These are phyloP conservation scores for Herpetomonas samuelpessoai DNA, from an alignment of 208 protist genomes.

Conservation along the genomic window DNA sequence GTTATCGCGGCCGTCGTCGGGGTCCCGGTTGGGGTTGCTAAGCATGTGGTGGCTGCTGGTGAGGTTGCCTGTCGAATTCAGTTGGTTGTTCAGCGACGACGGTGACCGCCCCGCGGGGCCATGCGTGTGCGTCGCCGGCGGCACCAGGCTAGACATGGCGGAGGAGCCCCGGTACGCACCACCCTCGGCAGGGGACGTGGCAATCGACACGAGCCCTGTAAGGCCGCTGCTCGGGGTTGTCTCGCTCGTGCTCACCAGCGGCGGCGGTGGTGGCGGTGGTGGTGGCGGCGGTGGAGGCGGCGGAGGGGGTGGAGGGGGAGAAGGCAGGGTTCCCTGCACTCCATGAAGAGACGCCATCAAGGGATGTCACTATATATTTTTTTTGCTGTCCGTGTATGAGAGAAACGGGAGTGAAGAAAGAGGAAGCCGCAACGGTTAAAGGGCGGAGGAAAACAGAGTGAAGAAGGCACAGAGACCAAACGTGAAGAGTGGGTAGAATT, in stretches of 20 bases:
- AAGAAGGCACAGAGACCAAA: slow-evolving; percentile 5
- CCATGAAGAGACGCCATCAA: background rate
- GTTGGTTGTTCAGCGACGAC: too few relatives aligned
- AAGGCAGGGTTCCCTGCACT: background rate
- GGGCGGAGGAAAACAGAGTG: background rate
- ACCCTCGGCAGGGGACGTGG: background rate
- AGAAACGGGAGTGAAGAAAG: background rate
- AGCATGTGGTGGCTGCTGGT: too few relatives aligned
- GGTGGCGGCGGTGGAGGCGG: slow-evolving; percentile 8
- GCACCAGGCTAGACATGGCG: background rate
- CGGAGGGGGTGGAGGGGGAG: background rate
- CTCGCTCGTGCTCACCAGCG: background rate
- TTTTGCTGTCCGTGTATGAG: too few relatives aligned
- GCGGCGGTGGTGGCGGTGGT: background rate
- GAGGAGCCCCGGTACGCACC: background rate
- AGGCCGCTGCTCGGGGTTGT: background rate
- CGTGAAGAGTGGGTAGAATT: slow-evolving; percentile 1
- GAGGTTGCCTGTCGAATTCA: too few relatives aligned
- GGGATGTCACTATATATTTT: too few relatives aligned
- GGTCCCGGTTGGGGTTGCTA: too few relatives aligned
- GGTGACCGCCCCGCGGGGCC: too few relatives aligned
- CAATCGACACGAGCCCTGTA: background rate
- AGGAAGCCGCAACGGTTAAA: slow-evolving; percentile 2
- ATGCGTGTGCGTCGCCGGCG: background rate
- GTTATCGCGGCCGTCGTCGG: too few relatives aligned